phyloP scores from a whole-genome alignment of 192 early-diverging fungal species.

The Rhizoclosmatium sp. region DNA sequence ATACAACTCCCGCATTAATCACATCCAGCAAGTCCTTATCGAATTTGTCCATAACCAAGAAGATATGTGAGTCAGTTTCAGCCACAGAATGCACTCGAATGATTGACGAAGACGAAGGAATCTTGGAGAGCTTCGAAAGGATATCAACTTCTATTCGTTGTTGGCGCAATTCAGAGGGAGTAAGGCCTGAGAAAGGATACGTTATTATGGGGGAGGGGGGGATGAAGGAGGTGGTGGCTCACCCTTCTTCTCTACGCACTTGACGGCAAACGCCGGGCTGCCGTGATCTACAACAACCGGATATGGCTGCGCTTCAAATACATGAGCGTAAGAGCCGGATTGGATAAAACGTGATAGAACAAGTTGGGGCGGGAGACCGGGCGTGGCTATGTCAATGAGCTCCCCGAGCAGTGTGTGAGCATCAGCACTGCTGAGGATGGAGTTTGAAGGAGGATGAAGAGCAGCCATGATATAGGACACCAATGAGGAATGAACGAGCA shows the following conservation, averaged over 20 bases:
- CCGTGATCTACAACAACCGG: neutral
- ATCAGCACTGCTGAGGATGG: too few species aligned
- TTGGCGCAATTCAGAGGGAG: slow-evolving; percentile 37
- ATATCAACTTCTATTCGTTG: slow-evolving; percentile 49
- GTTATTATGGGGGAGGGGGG: too few species aligned
- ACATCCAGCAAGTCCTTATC: slow-evolving; percentile 49
- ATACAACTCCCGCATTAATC: slow-evolving; percentile 34
- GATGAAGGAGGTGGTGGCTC: neutral
- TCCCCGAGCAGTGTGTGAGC: too few species aligned
- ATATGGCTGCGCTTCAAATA: slow-evolving; percentile 41
- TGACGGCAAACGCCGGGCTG: too few species aligned
- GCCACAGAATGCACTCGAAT: slow-evolving; percentile 27
- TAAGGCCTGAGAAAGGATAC: slow-evolving; percentile 41
- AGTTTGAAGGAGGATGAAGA: too few species aligned
- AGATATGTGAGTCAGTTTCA: slow-evolving; percentile 39
- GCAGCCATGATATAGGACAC: too few species aligned
- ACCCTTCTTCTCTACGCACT: slow-evolving; percentile 50
- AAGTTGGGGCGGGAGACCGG: too few species aligned
- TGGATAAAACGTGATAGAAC: slow-evolving; percentile 47
- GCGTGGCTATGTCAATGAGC: too few species aligned
- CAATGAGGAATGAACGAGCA: too few species aligned
- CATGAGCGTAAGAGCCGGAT: slow-evolving; percentile 58
- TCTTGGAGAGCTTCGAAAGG: slow-evolving; percentile 30
- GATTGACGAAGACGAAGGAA: slow-evolving; percentile 11
- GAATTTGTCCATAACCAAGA: slow-evolving; percentile 45